Conservation (phyloP, 208 protist genomes). For the Crithidia acanthocephali region DNA sequence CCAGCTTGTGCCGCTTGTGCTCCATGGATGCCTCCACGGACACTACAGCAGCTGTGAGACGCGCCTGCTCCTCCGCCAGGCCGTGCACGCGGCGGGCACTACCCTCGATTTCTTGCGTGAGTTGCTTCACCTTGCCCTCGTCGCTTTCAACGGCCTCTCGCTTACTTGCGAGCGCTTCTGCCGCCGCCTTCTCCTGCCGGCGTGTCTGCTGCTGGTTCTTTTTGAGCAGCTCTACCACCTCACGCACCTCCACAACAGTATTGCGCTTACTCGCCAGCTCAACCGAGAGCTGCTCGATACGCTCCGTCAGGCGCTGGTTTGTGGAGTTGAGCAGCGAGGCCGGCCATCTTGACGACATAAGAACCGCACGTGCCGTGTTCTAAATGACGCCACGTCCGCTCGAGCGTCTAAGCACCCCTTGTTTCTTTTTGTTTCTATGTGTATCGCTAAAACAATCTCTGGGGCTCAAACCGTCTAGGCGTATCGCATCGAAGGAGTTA, state of each 20-base stretch:
- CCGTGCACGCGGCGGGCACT: conserved; percentile 15
- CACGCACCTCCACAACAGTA: conserved; percentile 43
- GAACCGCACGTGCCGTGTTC: too few species aligned
- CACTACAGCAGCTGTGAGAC: conserved; percentile 16
- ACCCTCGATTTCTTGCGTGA: conserved; percentile 30
- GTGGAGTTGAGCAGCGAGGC: conserved; percentile 59
- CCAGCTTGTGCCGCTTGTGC: conserved; percentile 23
- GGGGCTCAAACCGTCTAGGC: too few species aligned
- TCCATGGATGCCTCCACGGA: conserved; percentile 18
- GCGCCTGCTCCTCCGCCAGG: conserved; percentile 24
- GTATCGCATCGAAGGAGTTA: neutral
- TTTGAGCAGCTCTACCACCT: conserved; percentile 42
- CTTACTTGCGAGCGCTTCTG: conserved; percentile 23
- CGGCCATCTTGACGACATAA: conserved; percentile 62
- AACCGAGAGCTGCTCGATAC: conserved; percentile 35
- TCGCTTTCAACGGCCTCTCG: conserved; percentile 13
- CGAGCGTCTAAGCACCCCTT: neutral
- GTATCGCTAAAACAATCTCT: too few species aligned
- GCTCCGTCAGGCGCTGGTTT: conserved; percentile 62
- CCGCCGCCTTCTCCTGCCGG: conserved; percentile 25
- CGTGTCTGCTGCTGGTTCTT: conserved; percentile 41
- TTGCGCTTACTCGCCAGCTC: conserved; percentile 41
- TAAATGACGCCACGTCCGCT: neutral
- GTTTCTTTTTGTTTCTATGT: neutral
- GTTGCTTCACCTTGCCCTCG: conserved; percentile 30